These are phyloP conservation scores for Nectriaceae sp. DNA, from an alignment of 2,329 filamentous ascomycete genomes.

Conservation along the genomic window DNA sequence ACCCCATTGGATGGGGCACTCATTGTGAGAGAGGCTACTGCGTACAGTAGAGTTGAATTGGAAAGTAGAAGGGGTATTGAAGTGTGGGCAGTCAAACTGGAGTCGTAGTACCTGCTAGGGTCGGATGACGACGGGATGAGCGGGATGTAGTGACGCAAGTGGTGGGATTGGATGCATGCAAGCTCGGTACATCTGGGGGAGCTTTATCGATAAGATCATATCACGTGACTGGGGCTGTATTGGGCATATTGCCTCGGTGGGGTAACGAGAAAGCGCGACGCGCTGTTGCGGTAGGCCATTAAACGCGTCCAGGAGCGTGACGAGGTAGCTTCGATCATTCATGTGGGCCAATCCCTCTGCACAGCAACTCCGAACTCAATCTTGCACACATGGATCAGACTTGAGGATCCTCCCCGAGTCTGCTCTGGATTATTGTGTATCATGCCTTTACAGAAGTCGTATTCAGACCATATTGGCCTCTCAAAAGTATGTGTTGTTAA, in stretches of 20 bases:
- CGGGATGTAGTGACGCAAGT: slow-evolving; percentile 13
- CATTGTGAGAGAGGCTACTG: slow-evolving; percentile 12
- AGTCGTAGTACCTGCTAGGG: background rate
- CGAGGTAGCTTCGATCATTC: background rate
- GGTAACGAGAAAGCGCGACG: slow-evolving; percentile 21
- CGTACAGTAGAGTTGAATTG: background rate
- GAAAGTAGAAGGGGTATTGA: no score
- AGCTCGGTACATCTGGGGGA: slow-evolving; percentile 11
- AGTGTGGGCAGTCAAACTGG: background rate
- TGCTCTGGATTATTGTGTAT: slow-evolving; percentile 17
- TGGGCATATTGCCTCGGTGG: slow-evolving; percentile 10
- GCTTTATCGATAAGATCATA: slow-evolving; percentile 30
- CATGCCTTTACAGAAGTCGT: slow-evolving; percentile 46
- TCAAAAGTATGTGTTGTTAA: slow-evolving; percentile 31
- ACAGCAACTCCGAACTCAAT: slow-evolving; percentile 7
- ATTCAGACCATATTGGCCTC: slow-evolving; percentile 37
- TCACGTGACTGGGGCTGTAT: slow-evolving; percentile 27
- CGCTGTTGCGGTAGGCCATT: slow-evolving; percentile 20
- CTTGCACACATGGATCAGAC: slow-evolving; percentile 15
- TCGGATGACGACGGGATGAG: background rate
- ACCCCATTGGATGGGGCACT: slow-evolving; percentile 13
- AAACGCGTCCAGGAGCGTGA: slow-evolving; percentile 24
- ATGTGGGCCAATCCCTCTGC: slow-evolving; percentile 10
- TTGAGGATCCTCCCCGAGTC: slow-evolving; percentile 18
- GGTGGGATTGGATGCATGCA: background rate